Base-by-base conservation (phyloP, 768 basidiomycete species). In the Neoboletus subvelutipes region DNA sequence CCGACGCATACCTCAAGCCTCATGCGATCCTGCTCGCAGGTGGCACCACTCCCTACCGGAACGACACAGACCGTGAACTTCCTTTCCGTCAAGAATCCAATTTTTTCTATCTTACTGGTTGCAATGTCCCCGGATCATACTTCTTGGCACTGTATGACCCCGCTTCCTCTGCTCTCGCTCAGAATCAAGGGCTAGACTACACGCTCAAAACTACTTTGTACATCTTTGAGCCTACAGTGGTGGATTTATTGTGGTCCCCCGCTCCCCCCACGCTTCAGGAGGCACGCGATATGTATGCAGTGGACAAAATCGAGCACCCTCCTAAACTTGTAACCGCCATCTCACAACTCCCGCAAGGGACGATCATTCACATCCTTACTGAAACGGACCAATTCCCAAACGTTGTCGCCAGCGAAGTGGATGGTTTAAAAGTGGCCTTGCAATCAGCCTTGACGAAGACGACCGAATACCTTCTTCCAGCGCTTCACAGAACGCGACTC, bases 61-160 rank as follows among this genome's bases (percentile, higher is more conserved):
- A 92, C 67, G 92, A 94, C 68, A 94, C 93, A 12, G 92, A 95
- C 67, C 81, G 92, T 33, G 91, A 93, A 72, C 73, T 92, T 42
- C 68, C 77, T 5, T 92, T 92, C 64, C 79, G 83, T 54, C 78
- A 80, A 66, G 92, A 94, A 72, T 88, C 88, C 64, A 96, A 96
- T 73, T 96, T 96, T 69, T 87, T 82, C 74, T 96, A 93, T 69
- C 78, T 96, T 15, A 83, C 90, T 0, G 94, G 92, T 51, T 93
- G 90, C 72, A 76, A 78, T 46, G 79, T 92, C 5, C 90, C 93
- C 0, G 79, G 80, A 0, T 86, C 90, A 1, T 84, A 83, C 60
- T 71, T 94, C 13, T 73, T 94, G 20, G 73, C 89, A 10, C 72
- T 79, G 2, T 86, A 80, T 68, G 77, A 84, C 56, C 75, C 78